Base-by-base conservation (phyloP, 257 asterid genomes). In the Solanum chiquidenum region DNA sequence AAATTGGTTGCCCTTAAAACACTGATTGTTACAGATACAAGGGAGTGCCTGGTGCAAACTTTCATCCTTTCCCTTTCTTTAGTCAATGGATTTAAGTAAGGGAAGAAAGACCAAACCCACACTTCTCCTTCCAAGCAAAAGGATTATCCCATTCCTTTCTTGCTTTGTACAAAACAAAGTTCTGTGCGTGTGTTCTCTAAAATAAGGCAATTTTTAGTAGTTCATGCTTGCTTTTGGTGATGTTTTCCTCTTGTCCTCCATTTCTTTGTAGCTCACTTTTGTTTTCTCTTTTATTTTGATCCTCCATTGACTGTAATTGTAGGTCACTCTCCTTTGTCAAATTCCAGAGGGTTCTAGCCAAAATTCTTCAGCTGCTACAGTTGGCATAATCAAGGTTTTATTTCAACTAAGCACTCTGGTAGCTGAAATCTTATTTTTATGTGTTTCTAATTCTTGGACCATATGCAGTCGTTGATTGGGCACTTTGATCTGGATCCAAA, bases 401-500 rank as follows among this genome's bases (percentile, higher is more conserved):
- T 84, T 88, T 52, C 82, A 21, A 46, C 42, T 75, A 55, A 25
- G 83, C 87, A 72, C 38, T 82, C 35, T 90, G 35, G 75, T 82
- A 64, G 87, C 73, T 14, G 46, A 85, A 23, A 55, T 86, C 84
- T 85, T 73, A 69, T 68, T 62, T 85, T 83, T 73, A 60, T 66
- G 40, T 62, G 72, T 88, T 85, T 90, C 93, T 94, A 87, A 92
- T 55, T 89, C 72, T 46, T 87, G 86, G 80, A 83, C 90, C 52
- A 71, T 88, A 42, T 94, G 90, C 98, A 97, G 99, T 97, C 99
- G 34, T 93, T 97, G 89, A 97, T 97, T 85, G 99, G 99, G 75
- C 99, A 97, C 93, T 97, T 97, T 83, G 99, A 97, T 94, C 95
- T 97, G 92, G 99, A 97, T 88, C 99, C 99, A 20, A 97, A 97